Base-by-base conservation (phyloP, 139 green algal species). In the Picochlorum sp. region DNA sequence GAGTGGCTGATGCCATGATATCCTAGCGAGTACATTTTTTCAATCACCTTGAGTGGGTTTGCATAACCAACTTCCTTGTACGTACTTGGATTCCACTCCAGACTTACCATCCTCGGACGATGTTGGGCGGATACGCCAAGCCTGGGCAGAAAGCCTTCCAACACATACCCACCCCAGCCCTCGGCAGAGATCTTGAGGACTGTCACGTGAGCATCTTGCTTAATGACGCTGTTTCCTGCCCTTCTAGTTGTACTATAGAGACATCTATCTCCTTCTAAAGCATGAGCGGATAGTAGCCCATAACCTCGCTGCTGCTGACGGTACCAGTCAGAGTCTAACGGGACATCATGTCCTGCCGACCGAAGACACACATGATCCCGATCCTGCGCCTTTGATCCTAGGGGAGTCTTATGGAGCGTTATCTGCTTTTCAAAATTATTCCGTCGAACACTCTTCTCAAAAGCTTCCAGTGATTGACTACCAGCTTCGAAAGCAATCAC, bases 1-100 rank as follows among this genome's bases (percentile, higher is more conserved):
- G 82, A 75, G 69, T 95, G 88, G 13, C 76, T 83, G 16, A 87
- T 66, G 26, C 91, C 71, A 1, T 58, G 74, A 73, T 92, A 95
- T 34, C 88, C 88, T 59, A 87, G 69, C 2, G 62, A 60, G 46
- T 81, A 56, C 66, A 94, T 62, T 61, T 71, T 66, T 20, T 68
- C 61, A 54, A 95, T 58, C 56, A 90, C 50, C 10, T 62, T 44
- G 21, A 73, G 54, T 6, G 82, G 77, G 3, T 68, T 56, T 18
- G 21, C 56, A 51, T 77, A 86, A 7, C 76, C 74, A 0, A 62
- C 57, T 3, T 41, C 21, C 3, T 37, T 51, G 74, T 94, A 82
- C 3, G 69, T 62, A 0, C 52, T 45, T 0, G 84, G 81, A 28
- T 79, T 66, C 69, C 84, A 84, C 68, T 95, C 82, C 23, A 95